Evolutionary conservation across 805 yeast species (phyloP).

Genomic region (Hanseniaspora singularis): DNA sequence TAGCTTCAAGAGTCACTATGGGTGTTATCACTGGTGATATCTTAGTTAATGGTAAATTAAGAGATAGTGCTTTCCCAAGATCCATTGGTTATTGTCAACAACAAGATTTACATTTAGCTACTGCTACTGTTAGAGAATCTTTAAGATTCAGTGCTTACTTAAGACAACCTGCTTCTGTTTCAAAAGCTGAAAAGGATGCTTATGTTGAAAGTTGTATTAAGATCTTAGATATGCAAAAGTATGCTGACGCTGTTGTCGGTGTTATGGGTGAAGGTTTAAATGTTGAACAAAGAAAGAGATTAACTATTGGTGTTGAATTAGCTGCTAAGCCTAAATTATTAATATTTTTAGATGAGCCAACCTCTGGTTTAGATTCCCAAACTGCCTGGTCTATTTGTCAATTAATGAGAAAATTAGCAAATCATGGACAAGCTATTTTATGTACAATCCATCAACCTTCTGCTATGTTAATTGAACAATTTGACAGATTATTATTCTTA

Average conservation of each 20-base stretch:
- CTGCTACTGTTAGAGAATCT: slow-evolving; percentile 64
- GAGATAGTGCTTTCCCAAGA: slow-evolving; percentile 49
- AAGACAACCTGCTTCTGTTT: slow-evolving; percentile 47
- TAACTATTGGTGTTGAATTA: slow-evolving; percentile 55
- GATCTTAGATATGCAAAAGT: slow-evolving; percentile 49
- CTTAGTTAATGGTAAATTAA: slow-evolving; percentile 50
- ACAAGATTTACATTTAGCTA: slow-evolving; percentile 56
- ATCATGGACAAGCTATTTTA: slow-evolving; percentile 51
- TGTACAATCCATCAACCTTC: slow-evolving; percentile 83
- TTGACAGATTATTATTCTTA: slow-evolving; percentile 62
- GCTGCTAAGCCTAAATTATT: slow-evolving; percentile 53
- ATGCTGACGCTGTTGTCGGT: slow-evolving; percentile 65
- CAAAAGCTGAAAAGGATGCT: slow-evolving; percentile 44
- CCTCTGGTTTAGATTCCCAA: slow-evolving; percentile 58
- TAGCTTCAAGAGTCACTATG: slow-evolving; percentile 56
- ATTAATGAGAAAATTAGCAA: slow-evolving; percentile 47
- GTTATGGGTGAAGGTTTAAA: slow-evolving; percentile 59
- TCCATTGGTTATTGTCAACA: slow-evolving; percentile 67
- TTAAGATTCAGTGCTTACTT: slow-evolving; percentile 52
- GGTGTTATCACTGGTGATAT: slow-evolving; percentile 62
- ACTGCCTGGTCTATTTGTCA: slow-evolving; percentile 57
- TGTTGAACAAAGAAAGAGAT: slow-evolving; percentile 50
- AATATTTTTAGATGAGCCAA: slow-evolving; percentile 55
- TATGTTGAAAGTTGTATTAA: slow-evolving; percentile 57
- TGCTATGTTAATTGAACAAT: slow-evolving; percentile 61